phyloP scores from a whole-genome alignment of 805 yeast genomes.

The Hanseniaspora guilliermondii region DNA sequence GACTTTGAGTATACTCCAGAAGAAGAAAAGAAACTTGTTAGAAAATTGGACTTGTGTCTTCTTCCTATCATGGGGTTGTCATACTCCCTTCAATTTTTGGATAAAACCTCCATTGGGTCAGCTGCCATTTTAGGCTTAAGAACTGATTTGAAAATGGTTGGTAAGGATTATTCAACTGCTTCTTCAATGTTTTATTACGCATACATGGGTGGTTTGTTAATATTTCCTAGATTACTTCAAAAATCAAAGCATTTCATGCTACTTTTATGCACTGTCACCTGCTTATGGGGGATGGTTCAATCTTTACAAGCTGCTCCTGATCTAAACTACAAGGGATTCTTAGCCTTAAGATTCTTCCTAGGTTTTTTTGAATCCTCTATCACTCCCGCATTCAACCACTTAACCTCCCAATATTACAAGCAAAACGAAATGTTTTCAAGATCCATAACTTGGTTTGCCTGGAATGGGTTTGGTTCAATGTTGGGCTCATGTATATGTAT shows the following conservation, averaged over 20 bases:
- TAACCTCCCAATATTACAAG: conserved; percentile 49
- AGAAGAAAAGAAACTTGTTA: conserved; percentile 28
- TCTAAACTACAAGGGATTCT: conserved; percentile 33
- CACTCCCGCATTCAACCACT: conserved; percentile 44
- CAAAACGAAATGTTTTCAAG: conserved; percentile 35
- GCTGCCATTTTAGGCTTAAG: conserved; percentile 43
- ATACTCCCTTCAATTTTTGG: conserved; percentile 47
- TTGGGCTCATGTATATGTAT: conserved; percentile 45
- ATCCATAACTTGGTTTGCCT: conserved; percentile 35
- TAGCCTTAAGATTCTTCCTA: conserved; percentile 37
- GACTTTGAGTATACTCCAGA: conserved; percentile 25
- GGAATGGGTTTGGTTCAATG: conserved; percentile 37
- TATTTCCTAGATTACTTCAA: conserved; percentile 37
- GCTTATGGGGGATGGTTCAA: conserved; percentile 53
- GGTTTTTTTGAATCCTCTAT: conserved; percentile 44
- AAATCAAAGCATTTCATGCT: conserved; percentile 42
- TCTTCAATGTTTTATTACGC: conserved; percentile 57
- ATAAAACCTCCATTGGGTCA: conserved; percentile 40
- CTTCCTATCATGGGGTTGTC: conserved; percentile 40
- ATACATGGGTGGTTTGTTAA: conserved; percentile 33
- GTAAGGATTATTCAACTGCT: conserved; percentile 38
- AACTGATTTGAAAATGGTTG: conserved; percentile 34
- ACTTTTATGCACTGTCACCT: conserved; percentile 35
- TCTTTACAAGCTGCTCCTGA: conserved; percentile 42
- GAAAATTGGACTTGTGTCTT: conserved; percentile 42